phyloP scores from a whole-genome alignment of 1,284 basidiomycete genomes.

The Peniophora sp. region DNA sequence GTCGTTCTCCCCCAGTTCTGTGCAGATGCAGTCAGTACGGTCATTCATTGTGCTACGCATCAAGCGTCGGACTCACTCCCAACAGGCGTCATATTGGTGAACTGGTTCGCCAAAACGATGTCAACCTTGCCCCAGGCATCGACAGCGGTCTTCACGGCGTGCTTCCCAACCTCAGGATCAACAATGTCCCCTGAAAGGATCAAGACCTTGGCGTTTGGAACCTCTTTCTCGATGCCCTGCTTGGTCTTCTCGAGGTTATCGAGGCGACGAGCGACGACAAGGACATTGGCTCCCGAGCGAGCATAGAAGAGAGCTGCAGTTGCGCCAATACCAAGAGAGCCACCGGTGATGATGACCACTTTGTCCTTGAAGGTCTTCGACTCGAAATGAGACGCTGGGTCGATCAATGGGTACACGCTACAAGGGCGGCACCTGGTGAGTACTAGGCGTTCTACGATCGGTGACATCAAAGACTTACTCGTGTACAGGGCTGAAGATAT shows the following conservation, averaged over 20 bases:
- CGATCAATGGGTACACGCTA: not conserved
- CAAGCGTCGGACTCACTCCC: not conserved
- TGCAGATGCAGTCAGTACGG: not conserved
- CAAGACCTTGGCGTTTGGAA: not conserved
- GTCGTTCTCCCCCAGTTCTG: not conserved
- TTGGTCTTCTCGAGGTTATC: not conserved
- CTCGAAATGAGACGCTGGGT: not conserved
- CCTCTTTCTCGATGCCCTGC: not conserved
- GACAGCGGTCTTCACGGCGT: not conserved
- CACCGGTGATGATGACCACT: conserved; percentile 1
- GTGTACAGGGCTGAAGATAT: too few relatives aligned
- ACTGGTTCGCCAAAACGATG: not conserved
- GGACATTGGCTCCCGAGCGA: not conserved
- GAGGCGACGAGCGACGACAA: not conserved
- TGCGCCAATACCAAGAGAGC: not conserved
- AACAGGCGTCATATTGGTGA: not conserved
- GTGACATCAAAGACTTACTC: too few relatives aligned
- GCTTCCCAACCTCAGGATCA: not conserved
- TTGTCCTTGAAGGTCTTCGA: not conserved
- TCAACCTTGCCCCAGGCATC: not conserved
- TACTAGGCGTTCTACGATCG: too few relatives aligned
- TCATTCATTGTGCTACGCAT: not conserved
- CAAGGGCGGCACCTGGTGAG: too few relatives aligned
- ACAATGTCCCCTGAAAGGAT: not conserved
- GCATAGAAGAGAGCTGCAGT: conserved; percentile 1